Percentiles rank a stretch among this genome's conserved stretches.
Conservation (phyloP, 768 basidiomycete species). For the Mycena venus region DNA sequence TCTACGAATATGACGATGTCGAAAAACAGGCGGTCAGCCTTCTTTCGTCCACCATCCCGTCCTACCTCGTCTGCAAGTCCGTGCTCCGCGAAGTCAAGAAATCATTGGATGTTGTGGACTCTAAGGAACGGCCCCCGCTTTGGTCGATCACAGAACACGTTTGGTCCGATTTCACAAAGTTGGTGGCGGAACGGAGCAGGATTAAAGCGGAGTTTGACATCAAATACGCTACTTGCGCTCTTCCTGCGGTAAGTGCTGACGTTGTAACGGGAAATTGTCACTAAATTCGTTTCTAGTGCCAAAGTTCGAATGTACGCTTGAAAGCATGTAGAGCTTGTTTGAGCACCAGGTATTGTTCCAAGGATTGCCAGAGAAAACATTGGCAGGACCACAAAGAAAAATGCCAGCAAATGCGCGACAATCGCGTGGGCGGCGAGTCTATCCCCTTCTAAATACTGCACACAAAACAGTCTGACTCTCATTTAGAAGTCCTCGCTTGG, state of each 20-base stretch:
- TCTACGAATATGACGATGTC: neutral
- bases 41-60: neutral
- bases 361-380: neutral
- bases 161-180: neutral
- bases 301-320: neutral
- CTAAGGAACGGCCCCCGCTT: too few relatives aligned
- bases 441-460: too few relatives aligned
- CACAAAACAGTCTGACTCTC: too few relatives aligned
- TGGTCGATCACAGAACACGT: too few relatives aligned
- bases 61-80: neutral
- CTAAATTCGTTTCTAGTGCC: too few relatives aligned
- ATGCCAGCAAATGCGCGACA: neutral
- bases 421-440: too few relatives aligned
- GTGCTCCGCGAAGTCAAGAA: neutral
- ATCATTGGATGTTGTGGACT: too few relatives aligned
- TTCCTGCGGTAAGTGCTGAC: neutral
- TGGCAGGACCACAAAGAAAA: neutral
- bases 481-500: too few relatives aligned
- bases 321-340: neutral
- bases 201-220: too few relatives aligned
- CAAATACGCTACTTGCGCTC: too few relatives aligned
- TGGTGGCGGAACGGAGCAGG: too few relatives aligned
- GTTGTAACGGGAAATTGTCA: too few relatives aligned
- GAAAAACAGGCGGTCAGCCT: neutral
- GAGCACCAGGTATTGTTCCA: neutral